These are phyloP conservation scores for Psilocybe azurescens DNA, from an alignment of 768 basidiomycete species.

Conservation along the genomic window DNA sequence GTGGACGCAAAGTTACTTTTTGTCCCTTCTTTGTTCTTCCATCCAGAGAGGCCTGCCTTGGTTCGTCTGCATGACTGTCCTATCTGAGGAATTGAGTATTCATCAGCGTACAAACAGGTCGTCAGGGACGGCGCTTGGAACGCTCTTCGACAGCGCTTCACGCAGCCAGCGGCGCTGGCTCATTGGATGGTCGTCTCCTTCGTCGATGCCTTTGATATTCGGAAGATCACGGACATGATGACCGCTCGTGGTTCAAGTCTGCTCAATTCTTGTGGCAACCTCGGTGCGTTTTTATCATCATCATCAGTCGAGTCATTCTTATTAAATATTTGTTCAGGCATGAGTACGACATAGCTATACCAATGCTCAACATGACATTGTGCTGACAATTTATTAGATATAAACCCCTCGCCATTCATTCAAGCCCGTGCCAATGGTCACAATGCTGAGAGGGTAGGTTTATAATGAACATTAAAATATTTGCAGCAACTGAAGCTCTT, in stretches of 20 bases:
- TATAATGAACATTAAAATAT: not conserved
- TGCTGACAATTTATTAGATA: not conserved
- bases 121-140: conserved; percentile 27
- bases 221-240: not conserved
- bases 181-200: conserved; percentile 26
- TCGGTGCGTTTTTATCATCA: conserved; percentile 16
- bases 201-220: not conserved
- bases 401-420: not conserved
- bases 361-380: not conserved
- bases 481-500: not conserved
- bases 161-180: conserved; percentile 3
- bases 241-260: not conserved
- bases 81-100: not conserved
- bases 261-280: conserved; percentile 14
- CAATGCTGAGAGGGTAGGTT: not conserved
- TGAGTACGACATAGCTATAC: conserved; percentile 9
- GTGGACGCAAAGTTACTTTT: conserved; percentile 30
- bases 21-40: conserved; percentile 22
- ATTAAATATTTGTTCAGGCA: conserved; percentile 15
- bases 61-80: not conserved
- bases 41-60: not conserved
- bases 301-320: not conserved
- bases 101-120: not conserved
- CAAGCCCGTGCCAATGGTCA: not conserved
- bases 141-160: conserved; percentile 17